phyloP scores from a whole-genome alignment of 2,329 filamentous ascomycete genomes.

The Pleoardoris graminearum region DNA sequence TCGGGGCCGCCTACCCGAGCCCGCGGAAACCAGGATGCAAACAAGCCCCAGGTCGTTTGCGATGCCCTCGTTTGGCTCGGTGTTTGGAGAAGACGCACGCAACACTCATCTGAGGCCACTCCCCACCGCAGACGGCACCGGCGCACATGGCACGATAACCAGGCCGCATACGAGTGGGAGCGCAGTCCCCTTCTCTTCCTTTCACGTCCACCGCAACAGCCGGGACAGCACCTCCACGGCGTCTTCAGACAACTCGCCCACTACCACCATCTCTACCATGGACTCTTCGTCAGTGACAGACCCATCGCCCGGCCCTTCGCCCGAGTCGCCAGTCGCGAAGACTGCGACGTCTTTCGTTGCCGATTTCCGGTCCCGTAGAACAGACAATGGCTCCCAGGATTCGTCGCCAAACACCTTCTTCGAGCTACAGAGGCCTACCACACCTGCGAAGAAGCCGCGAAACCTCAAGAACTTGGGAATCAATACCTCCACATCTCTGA shows the following conservation, averaged over 20 bases:
- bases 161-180: constrained; percentile 42
- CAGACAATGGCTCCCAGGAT: constrained; percentile 48
- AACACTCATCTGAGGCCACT: constrained; percentile 54
- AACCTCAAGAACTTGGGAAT: constrained; percentile 86
- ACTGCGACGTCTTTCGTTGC: constrained; percentile 70
- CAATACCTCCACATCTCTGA: constrained; percentile 60
- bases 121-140: constrained; percentile 31
- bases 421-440: constrained; percentile 53
- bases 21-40: constrained; percentile 42
- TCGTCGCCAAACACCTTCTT: constrained; percentile 56
- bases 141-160: constrained; percentile 38
- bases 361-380: constrained; percentile 50
- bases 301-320: constrained; percentile 84
- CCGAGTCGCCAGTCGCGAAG: constrained; percentile 81
- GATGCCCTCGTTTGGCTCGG: constrained; percentile 76
- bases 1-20: constrained; percentile 19
- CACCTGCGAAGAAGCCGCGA: constrained; percentile 68
- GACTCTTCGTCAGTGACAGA: constrained; percentile 90
- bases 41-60: constrained; percentile 40
- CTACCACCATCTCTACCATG: constrained; percentile 88
- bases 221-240: constrained; percentile 79
- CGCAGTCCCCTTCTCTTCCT: constrained; percentile 44
- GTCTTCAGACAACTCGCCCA: constrained; percentile 92
- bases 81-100: constrained; percentile 65
- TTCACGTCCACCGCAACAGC: constrained; percentile 68